A percentile compares a stretch with the other conserved stretches of the same genome.
Conservation (phyloP, 2,329 filamentous ascomycete species). For the Phialemonium atrogriseum region DNA sequence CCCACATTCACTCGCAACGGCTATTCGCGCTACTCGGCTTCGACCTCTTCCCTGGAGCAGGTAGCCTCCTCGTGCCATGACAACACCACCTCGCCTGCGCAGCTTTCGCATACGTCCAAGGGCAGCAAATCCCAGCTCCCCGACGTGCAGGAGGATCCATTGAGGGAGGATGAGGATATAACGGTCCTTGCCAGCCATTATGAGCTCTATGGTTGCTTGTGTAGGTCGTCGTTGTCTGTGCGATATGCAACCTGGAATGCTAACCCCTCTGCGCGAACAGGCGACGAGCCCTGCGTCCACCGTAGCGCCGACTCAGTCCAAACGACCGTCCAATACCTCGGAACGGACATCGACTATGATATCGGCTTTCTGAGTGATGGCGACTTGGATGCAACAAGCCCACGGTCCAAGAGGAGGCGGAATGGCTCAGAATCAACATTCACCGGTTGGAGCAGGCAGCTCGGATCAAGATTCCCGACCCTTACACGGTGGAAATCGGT, state of each 20-base stretch:
- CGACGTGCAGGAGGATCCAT: conserved; percentile 76
- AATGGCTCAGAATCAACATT: conserved; percentile 50
- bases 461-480: conserved; percentile 53
- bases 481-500: conserved; percentile 41
- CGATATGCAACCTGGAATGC: too few relatives aligned
- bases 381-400: conserved; percentile 40
- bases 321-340: conserved; percentile 26
- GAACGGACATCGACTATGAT: conserved; percentile 53
- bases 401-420: conserved; percentile 49
- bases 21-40: conserved; percentile 56
- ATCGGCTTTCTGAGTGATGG: conserved; percentile 57
- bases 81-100: conserved; percentile 46
- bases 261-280: conserved; percentile 26
- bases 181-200: conserved; percentile 32
- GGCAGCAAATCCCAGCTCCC: conserved; percentile 61
- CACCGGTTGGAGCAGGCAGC: conserved; percentile 53
- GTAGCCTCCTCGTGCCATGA: conserved; percentile 37
- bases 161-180: conserved; percentile 52
- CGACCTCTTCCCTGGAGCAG: conserved; percentile 68
- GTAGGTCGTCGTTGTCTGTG: conserved; percentile 51
- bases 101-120: conserved; percentile 20
- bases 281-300: conserved; percentile 55
- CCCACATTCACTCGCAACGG: conserved; percentile 57
- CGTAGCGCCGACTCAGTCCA: conserved; percentile 34
- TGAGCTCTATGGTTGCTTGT: conserved; percentile 59